Evolutionary conservation across 2,329 filamentous ascomycete genomes (phyloP), one percentile per base, ranked within the genome.

Genomic region (Aspergillus pseudotamarii): DNA sequence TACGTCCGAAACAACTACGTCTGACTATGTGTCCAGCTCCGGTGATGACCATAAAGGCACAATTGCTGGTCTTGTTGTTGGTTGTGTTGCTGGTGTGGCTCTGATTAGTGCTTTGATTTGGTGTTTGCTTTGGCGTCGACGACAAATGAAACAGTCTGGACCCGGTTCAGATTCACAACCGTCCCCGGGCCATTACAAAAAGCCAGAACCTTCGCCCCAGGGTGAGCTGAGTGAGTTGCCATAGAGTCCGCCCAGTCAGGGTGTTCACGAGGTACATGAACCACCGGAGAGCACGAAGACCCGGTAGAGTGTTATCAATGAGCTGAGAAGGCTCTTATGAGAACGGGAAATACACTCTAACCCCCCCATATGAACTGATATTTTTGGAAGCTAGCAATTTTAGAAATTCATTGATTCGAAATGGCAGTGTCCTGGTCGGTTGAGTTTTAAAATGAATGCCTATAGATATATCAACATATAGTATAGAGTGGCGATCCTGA

Each of bases 1-100:
- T 41, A 23, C 12, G 5, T 19, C 45, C 5, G 45, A 26, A n/a
- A 32, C 46, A 3, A n/a, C 32, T 30, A 54, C 46, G 6, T 6
- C 8, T n/a, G 34, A 23, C 12, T 4, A 10, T 10, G 14, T 19
- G 6, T 26, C n/a, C 16, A 34, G 34, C 32, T 14, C 19, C 11
- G 43, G 21, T 12, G 9, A 19, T 53, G 54, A 12, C 16, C n/a
- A 26, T 8, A 32, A 10, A 0, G 59, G 59, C 5, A 51, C 51
- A n/a, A 51, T 60, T 19, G 59, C 59, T 9, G 59, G 59, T 11
- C 16, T 38, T 9, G 59, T 60, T 23, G 30, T 56, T 11, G 59
- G 59, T 8, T 50, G 58, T 12, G 50, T 60, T 6, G 58, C 38
- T 3, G 50, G 50, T n/a, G 26, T 28, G 4, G 50, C 23, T 14